Percentiles rank a stretch among this genome's conserved stretches.
These are phyloP conservation scores for Nicotiana otophora DNA, from an alignment of 257 asterid genomes.

Conservation along the genomic window DNA sequence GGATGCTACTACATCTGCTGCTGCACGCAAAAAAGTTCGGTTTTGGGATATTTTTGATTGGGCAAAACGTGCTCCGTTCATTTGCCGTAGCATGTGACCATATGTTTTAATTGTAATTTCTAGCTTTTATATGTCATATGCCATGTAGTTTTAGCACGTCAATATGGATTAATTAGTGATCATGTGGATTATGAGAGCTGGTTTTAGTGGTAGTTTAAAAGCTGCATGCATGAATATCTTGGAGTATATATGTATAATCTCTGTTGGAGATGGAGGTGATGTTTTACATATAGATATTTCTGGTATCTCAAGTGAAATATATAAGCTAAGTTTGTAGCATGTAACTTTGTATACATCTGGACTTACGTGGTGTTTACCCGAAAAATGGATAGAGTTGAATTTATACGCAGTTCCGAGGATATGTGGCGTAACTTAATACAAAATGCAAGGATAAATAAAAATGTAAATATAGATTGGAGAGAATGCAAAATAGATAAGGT, in stretches of 20 bases:
- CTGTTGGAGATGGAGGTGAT: background rate
- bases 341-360: background rate
- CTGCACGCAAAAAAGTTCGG: constrained; percentile 5
- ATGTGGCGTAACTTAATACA: too few relatives aligned
- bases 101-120: background rate
- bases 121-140: background rate
- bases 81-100: constrained; percentile 13
- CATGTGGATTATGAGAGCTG: background rate
- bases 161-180: background rate
- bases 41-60: constrained; percentile 24
- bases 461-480: too few relatives aligned
- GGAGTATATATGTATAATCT: background rate
- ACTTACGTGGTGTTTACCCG: background rate
- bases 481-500: too few relatives aligned
- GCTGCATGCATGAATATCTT: background rate
- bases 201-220: background rate
- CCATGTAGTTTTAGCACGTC: background rate
- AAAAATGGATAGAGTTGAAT: too few relatives aligned
- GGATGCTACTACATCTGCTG: background rate
- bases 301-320: background rate
- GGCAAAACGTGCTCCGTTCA: constrained; percentile 37
- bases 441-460: too few relatives aligned
- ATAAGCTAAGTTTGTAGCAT: background rate
- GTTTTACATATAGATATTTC: background rate
- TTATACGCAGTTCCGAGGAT: too few relatives aligned